phyloP scores from a whole-genome alignment of 2,329 filamentous ascomycete genomes.

The Arthrinium phaeospermum region DNA sequence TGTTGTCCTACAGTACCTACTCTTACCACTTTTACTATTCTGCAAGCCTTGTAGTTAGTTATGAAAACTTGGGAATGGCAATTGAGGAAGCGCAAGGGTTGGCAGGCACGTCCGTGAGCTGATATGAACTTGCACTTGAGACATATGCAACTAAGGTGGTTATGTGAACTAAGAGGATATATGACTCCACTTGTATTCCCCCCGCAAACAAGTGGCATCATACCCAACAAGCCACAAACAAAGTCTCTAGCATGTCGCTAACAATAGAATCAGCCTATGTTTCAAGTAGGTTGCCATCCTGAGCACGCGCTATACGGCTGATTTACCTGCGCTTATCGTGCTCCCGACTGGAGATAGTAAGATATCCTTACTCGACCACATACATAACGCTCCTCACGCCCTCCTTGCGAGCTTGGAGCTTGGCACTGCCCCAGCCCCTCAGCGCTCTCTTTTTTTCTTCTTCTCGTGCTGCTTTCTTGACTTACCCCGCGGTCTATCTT shows the following conservation, averaged over 20 bases:
- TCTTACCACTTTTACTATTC: background rate
- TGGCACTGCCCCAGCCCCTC: background rate
- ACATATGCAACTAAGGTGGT: constrained; percentile 2
- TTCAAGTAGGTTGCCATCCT: background rate
- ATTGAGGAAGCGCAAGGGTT: background rate
- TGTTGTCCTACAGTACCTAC: background rate
- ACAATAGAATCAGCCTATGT: constrained; percentile 11
- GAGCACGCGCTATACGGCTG: background rate
- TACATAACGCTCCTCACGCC: background rate
- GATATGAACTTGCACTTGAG: background rate
- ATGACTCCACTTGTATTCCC: background rate
- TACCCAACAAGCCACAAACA: constrained; percentile 10
- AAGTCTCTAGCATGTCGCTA: background rate
- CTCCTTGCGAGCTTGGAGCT: constrained; percentile 7
- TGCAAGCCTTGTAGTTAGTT: background rate
- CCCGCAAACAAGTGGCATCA: background rate
- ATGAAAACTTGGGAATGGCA: background rate
- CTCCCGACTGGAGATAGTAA: background rate
- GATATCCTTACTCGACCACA: background rate
- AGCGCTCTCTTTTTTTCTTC: background rate
- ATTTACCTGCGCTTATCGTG: background rate
- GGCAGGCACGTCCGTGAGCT: background rate
- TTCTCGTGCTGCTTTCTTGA: background rate
- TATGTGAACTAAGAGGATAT: constrained; percentile 1
- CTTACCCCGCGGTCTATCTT: constrained; percentile 20